Conservation (phyloP, 176 grass and related monocot genomes). For the Lolium perenne region DNA sequence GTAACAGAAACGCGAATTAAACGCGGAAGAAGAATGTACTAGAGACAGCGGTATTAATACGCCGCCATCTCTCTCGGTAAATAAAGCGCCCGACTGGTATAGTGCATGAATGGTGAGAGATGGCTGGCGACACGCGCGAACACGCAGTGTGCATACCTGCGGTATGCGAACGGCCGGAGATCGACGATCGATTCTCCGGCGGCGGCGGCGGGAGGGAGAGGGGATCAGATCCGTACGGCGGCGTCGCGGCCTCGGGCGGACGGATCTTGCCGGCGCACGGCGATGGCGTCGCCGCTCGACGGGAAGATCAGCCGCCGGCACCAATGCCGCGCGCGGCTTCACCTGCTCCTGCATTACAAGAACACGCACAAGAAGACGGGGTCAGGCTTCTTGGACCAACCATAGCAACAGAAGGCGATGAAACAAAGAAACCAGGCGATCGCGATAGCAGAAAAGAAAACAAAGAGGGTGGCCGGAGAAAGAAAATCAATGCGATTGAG, state of each 20-base stretch:
- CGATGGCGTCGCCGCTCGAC: slow-evolving; percentile 11
- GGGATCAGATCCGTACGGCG: slow-evolving; percentile 38
- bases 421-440: neutral
- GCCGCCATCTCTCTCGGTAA: neutral
- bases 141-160: neutral
- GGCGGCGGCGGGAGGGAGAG: neutral
- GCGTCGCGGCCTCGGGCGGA: neutral
- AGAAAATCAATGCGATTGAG: no score
- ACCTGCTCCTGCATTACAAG: slow-evolving; percentile 13
- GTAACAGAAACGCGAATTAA: slow-evolving; percentile 24
- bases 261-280: slow-evolving; percentile 28
- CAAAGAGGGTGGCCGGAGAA: neutral
- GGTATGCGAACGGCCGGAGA: neutral
- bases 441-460: neutral
- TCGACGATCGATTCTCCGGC: neutral
- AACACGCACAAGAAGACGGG: neutral
- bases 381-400: neutral
- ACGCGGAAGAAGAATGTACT: neutral
- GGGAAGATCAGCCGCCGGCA: slow-evolving; percentile 24
- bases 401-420: slow-evolving; percentile 15
- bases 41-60: slow-evolving; percentile 5
- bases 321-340: neutral
- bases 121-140: neutral
- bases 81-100: neutral
- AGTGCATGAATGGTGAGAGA: slow-evolving; percentile 13